These are phyloP conservation scores for Saccharomycopsis crataegensis DNA, from an alignment of 1,139 yeast species.

Conservation along the genomic window DNA sequence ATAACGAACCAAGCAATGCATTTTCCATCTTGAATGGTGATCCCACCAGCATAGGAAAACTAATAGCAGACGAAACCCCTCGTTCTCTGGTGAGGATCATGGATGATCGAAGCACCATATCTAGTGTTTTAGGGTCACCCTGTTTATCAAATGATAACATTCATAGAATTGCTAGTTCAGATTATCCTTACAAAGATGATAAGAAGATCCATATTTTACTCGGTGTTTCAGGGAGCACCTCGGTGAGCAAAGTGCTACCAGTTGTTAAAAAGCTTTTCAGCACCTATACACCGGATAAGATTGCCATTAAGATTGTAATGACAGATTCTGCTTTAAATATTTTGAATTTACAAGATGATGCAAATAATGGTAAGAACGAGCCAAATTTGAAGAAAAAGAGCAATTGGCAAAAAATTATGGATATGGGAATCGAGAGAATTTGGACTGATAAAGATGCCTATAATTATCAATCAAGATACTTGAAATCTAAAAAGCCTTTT, in stretches of 20 bases:
- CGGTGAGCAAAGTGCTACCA: conserved; percentile 84
- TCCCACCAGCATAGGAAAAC: neutral
- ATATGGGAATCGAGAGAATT: conserved; percentile 36
- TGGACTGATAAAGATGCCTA: conserved; percentile 96
- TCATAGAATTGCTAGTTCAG: neutral
- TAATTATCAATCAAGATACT: conserved; percentile 4
- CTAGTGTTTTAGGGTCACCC: conserved; percentile 1
- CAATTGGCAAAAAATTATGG: conserved; percentile 16
- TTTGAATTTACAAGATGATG: conserved; percentile 29
- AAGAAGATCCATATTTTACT: conserved; percentile 77
- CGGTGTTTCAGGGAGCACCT: conserved; percentile 94
- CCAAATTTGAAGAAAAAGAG: conserved; percentile 12
- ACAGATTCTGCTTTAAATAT: conserved; percentile 59
- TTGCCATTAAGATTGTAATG: conserved; percentile 77
- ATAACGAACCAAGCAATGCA: conserved; percentile 17
- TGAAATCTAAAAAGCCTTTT: neutral
- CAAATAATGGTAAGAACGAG: conserved; percentile 24
- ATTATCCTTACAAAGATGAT: conserved; percentile 43
- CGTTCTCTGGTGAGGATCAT: neutral
- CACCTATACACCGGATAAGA: conserved; percentile 60
- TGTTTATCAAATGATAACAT: neutral
- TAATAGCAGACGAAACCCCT: neutral
- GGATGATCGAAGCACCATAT: neutral
- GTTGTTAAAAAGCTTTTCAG: conserved; percentile 77
- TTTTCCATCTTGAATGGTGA: conserved; percentile 13